Evolutionary conservation across 768 basidiomycete genomes (phyloP).

Genomic region (Suillus sp.): DNA sequence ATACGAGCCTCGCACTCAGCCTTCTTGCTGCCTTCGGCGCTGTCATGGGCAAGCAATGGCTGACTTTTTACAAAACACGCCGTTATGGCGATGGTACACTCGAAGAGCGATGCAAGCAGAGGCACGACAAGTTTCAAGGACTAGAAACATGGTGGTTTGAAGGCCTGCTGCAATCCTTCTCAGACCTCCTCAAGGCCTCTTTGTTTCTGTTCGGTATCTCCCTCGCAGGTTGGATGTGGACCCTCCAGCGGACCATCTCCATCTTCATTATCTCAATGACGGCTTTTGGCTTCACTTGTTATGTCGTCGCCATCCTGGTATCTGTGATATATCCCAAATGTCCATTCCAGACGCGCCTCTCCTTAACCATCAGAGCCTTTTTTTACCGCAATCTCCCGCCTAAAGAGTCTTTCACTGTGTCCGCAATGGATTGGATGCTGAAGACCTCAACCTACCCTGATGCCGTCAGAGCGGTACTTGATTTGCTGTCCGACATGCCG

Average conservation of each 20-base stretch:
- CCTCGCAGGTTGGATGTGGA: conserved; percentile 6
- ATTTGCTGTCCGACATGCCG: conserved; percentile 3
- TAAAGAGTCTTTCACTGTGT: background rate
- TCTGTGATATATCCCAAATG: no score
- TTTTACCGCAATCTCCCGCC: background rate
- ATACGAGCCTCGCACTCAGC: conserved; percentile 16
- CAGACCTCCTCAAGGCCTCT: conserved; percentile 15
- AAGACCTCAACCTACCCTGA: no score
- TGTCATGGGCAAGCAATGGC: conserved; percentile 22
- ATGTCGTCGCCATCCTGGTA: no score
- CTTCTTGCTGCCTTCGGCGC: conserved; percentile 19
- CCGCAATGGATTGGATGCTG: no score
- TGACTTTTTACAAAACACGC: background rate
- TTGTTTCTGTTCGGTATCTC: conserved; percentile 15
- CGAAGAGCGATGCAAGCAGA: conserved; percentile 5
- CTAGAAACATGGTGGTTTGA: conserved; percentile 15
- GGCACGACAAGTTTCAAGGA: conserved; percentile 15
- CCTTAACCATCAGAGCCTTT: no score
- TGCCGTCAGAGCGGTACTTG: background rate
- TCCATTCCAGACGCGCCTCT: no score
- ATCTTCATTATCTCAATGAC: conserved; percentile 10
- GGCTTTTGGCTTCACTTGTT: no score
- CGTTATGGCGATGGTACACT: conserved; percentile 6
- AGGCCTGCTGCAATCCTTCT: conserved; percentile 7
- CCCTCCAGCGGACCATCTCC: conserved; percentile 9